These are phyloP conservation scores for Akanthomyces dipterigenus DNA, from an alignment of 2,329 filamentous ascomycete species.

Conservation along the genomic window DNA sequence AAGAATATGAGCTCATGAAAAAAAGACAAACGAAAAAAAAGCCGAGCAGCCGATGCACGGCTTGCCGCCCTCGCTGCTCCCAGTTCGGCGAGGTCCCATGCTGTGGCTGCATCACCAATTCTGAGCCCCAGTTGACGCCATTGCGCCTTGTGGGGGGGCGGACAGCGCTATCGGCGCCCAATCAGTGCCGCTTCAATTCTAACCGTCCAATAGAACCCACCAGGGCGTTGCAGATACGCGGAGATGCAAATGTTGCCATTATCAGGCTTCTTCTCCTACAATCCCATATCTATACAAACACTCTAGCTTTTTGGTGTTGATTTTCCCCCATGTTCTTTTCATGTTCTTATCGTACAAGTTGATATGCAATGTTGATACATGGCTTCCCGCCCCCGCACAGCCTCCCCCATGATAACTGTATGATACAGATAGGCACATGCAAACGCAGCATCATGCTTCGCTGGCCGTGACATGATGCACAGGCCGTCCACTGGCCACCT, in stretches of 20 bases:
- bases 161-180: conserved; percentile 17
- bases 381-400: background rate
- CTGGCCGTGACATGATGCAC: background rate
- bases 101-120: conserved; percentile 7
- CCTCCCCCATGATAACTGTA: background rate
- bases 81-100: background rate
- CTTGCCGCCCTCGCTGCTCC: too few species aligned
- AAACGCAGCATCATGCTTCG: background rate
- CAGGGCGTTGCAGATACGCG: background rate
- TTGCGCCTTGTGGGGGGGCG: conserved; percentile 18
- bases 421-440: background rate
- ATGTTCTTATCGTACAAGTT: background rate
- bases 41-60: conserved; percentile 7
- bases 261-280: background rate
- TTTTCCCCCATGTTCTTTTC: background rate
- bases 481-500: background rate
- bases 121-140: conserved; percentile 28
- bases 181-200: conserved; percentile 6
- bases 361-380: conserved; percentile 3
- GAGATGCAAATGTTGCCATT: conserved; percentile 4
- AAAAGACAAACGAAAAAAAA: background rate
- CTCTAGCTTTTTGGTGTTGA: background rate
- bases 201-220: background rate
- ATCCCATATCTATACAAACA: background rate
- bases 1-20: background rate